These are phyloP conservation scores for Wallacemonas sp. DNA, from an alignment of 208 protist genomes.

Conservation along the genomic window DNA sequence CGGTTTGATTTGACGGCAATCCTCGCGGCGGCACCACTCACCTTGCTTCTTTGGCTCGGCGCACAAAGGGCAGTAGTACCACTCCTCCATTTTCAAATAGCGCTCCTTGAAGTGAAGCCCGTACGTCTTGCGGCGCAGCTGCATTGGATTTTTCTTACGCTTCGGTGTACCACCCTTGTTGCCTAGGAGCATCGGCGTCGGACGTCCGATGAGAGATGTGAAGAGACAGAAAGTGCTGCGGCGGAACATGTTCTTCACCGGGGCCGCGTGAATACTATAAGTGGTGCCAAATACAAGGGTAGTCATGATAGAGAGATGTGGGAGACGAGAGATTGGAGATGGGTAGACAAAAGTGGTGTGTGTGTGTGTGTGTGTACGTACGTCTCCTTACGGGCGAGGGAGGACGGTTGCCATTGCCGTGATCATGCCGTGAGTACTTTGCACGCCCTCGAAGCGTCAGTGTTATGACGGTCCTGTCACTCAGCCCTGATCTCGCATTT, in stretches of 20 bases:
- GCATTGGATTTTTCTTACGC: slow-evolving; percentile 89
- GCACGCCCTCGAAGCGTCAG: no score
- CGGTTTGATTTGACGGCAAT: slow-evolving; percentile 91
- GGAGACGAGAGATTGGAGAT: no score
- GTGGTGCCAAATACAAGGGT: not conserved
- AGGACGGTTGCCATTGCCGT: no score
- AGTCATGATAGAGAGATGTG: no score
- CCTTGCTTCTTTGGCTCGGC: slow-evolving; percentile 91
- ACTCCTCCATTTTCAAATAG: slow-evolving; percentile 86
- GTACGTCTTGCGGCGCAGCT: slow-evolving; percentile 82
- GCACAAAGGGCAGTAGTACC: slow-evolving; percentile 93
- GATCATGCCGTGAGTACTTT: no score
- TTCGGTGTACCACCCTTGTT: slow-evolving; percentile 92
- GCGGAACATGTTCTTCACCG: slow-evolving; percentile 31
- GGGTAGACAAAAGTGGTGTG: no score
- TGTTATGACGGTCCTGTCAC: no score
- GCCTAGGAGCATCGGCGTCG: slow-evolving; percentile 70
- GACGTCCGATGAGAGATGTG: slow-evolving; percentile 43
- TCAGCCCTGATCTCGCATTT: no score
- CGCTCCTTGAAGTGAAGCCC: slow-evolving; percentile 92
- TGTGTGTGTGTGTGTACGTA: no score
- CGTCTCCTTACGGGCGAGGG: no score
- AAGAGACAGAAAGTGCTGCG: slow-evolving; percentile 30
- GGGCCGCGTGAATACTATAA: not conserved
- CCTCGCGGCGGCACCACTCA: slow-evolving; percentile 89